A percentile compares a stretch with the other conserved stretches of the same genome.
Evolutionary conservation across 768 basidiomycete species (phyloP).

Genomic region (Mycena vitilis): DNA sequence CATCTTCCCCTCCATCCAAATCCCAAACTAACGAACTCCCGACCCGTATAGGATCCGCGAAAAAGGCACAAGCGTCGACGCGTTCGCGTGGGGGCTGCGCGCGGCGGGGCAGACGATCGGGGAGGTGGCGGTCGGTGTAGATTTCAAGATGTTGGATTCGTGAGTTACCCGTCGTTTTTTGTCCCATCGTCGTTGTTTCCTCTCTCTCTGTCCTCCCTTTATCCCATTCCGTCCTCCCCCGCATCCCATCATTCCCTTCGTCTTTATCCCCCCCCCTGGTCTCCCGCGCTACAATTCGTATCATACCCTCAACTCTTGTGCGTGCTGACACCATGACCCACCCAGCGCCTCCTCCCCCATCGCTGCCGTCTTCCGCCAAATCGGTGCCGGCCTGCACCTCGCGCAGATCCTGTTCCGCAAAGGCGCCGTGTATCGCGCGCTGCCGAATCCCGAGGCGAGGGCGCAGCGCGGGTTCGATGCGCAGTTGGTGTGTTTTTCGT

Average conservation of each 20-base stretch:
- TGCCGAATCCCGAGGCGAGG: conserved; percentile 27
- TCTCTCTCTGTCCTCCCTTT: too few relatives aligned
- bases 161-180: conserved; percentile 4
- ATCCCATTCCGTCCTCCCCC: too few relatives aligned
- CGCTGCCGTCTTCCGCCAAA: conserved; percentile 11
- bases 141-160: conserved; percentile 30
- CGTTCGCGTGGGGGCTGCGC: conserved; percentile 28
- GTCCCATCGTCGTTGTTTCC: too few relatives aligned
- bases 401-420: conserved; percentile 28
- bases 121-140: conserved; percentile 27
- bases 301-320: too few relatives aligned
- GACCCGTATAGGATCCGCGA: conserved; percentile 16
- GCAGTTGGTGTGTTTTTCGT: background rate
- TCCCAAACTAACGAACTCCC: background rate
- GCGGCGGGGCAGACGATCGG: conserved; percentile 31
- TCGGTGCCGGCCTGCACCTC: conserved; percentile 18
- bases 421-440: conserved; percentile 28
- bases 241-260: too few relatives aligned
- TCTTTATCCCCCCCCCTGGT: too few relatives aligned
- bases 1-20: too few relatives aligned
- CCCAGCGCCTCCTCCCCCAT: conserved; percentile 13
- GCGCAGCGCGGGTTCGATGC: background rate
- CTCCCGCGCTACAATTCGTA: too few relatives aligned
- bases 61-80: conserved; percentile 22
- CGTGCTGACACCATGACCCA: too few relatives aligned